Conservation (phyloP, 208 protist genomes). For the Porcisia hertigi region DNA sequence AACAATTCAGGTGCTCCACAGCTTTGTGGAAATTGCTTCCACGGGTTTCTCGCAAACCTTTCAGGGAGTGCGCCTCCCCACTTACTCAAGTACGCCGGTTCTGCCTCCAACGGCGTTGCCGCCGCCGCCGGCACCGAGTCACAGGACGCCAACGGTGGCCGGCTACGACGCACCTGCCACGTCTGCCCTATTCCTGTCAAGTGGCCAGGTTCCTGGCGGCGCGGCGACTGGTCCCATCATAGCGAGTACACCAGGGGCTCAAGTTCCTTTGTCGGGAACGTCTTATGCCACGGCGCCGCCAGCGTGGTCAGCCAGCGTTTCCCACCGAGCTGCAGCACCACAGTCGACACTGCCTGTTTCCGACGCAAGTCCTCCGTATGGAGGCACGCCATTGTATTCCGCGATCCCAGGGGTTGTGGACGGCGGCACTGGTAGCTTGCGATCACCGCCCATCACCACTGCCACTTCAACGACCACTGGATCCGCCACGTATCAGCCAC, state of each 20-base stretch:
- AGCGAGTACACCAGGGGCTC: not conserved
- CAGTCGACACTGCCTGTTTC: not conserved
- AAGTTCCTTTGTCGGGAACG: not conserved
- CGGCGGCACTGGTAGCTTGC: not conserved
- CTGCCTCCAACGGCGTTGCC: conserved; percentile 59
- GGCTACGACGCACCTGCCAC: not conserved
- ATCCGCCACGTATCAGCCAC: conserved; percentile 17
- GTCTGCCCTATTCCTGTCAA: not conserved
- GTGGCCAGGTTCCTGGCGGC: not conserved
- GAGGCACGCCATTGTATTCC: not conserved
- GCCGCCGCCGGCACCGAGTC: conserved; percentile 34
- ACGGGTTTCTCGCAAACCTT: conserved; percentile 57
- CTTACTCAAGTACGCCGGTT: conserved; percentile 47
- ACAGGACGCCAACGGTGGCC: not conserved
- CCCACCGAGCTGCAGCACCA: not conserved
- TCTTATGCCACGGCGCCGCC: conserved; percentile 8
- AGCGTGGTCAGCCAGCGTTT: not conserved
- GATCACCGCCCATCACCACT: conserved; percentile 8
- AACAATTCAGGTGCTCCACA: conserved; percentile 51
- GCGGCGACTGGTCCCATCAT: not conserved
- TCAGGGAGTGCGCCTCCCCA: conserved; percentile 43
- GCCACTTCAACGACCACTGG: not conserved
- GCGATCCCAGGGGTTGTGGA: not conserved
- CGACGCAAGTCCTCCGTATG: not conserved
- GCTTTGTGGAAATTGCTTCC: conserved; percentile 52